These are phyloP conservation scores for Fonsecaea monophora DNA, from an alignment of 2,329 filamentous ascomycete genomes.

Conservation along the genomic window DNA sequence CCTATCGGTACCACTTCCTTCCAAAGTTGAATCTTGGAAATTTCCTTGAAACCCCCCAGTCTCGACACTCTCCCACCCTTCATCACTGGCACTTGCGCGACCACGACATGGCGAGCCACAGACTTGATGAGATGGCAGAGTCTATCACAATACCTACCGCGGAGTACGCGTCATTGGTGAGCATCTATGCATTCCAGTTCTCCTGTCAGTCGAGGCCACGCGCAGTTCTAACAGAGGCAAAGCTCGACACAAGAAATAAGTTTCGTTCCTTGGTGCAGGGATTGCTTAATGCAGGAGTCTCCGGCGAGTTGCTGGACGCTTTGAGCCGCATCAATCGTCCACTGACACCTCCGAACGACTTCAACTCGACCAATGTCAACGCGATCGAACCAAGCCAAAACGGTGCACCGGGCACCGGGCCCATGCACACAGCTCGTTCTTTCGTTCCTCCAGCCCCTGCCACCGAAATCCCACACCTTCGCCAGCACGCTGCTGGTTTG, in stretches of 20 bases:
- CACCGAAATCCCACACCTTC: not conserved
- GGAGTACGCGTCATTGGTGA: conserved; percentile 27
- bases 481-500: not conserved
- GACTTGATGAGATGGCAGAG: conserved; percentile 6
- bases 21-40: not conserved
- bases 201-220: not conserved
- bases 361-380: not conserved
- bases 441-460: not conserved
- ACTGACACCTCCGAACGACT: conserved; percentile 3
- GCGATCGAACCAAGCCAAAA: not conserved
- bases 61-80: not conserved
- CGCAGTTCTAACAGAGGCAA: not conserved
- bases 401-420: not conserved
- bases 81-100: not conserved
- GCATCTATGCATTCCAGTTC: not conserved
- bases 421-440: not conserved
- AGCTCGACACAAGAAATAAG: conserved; percentile 20
- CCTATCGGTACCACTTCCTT: not conserved
- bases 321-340: conserved; percentile 23
- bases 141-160: conserved; percentile 22
- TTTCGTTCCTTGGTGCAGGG: conserved; percentile 29
- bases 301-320: conserved; percentile 26
- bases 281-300: conserved; percentile 27
- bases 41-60: no score
- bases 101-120: conserved; percentile 9